phyloP scores from a whole-genome alignment of 164 flowering plant genomes.

The Hamamelis virginiana region DNA sequence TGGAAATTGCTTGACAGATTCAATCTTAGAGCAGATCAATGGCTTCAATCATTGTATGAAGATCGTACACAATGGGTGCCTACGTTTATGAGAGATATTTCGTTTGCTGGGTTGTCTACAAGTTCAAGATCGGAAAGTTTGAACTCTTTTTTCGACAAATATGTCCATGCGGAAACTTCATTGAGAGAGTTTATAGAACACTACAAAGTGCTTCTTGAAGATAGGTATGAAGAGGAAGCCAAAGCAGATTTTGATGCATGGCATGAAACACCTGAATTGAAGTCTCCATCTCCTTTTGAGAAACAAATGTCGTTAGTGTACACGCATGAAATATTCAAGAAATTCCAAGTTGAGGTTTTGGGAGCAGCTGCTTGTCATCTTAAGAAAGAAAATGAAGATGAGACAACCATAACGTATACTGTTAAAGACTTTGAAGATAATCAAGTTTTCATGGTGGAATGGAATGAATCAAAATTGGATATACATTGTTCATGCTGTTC shows the following conservation, averaged over 20 bases:
- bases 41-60: constrained; percentile 44
- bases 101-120: constrained; percentile 44
- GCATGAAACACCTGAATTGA: constrained; percentile 48
- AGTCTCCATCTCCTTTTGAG: constrained; percentile 59
- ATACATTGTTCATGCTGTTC: constrained; percentile 48
- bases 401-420: constrained; percentile 18
- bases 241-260: constrained; percentile 49
- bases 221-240: constrained; percentile 42
- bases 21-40: constrained; percentile 39
- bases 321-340: constrained; percentile 44
- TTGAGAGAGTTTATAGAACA: constrained; percentile 36
- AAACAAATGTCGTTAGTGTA: constrained; percentile 43
- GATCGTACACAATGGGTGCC: constrained; percentile 48
- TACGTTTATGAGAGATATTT: constrained; percentile 35
- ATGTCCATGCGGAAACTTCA: constrained; percentile 29
- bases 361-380: constrained; percentile 62
- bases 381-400: constrained; percentile 39
- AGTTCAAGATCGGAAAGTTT: constrained; percentile 32
- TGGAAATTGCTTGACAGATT: constrained; percentile 40
- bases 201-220: constrained; percentile 33
- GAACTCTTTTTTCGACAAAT: constrained; percentile 35
- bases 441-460: constrained; percentile 46
- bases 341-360: constrained; percentile 50
- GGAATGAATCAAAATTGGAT: constrained; percentile 37
- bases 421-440: constrained; percentile 50